Percentiles rank a stretch among this genome's conserved stretches.
These are phyloP conservation scores for Arabis hirsuta DNA, from an alignment of 345 rosid species.

Conservation along the genomic window DNA sequence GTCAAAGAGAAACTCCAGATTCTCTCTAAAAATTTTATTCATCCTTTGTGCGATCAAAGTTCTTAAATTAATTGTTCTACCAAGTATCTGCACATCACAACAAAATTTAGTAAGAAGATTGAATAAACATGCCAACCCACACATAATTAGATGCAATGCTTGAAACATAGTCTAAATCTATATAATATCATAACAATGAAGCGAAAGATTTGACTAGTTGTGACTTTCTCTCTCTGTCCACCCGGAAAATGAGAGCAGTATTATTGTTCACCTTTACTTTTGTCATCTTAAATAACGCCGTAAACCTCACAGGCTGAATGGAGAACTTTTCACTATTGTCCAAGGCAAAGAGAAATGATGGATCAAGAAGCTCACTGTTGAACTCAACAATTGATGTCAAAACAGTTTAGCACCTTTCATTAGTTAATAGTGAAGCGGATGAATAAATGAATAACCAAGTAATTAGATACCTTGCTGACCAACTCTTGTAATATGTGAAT, in stretches of 20 bases:
- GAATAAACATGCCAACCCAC: conserved; percentile 16
- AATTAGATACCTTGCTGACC: conserved; percentile 86
- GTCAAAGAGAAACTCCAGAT: conserved; percentile 92
- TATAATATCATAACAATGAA: conserved; percentile 20
- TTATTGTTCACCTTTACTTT: conserved; percentile 77
- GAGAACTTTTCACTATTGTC: conserved; percentile 90
- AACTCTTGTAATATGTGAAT: conserved; percentile 94
- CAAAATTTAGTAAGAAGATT: conserved; percentile 38
- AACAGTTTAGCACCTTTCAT: conserved; percentile 38
- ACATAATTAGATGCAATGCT: conserved; percentile 23
- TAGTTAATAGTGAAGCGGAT: conserved; percentile 3
- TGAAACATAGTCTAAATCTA: conserved; percentile 18
- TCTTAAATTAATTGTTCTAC: conserved; percentile 91
- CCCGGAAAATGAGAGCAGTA: conserved; percentile 2
- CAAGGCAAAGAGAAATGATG: conserved; percentile 93
- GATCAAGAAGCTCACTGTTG: conserved; percentile 89
- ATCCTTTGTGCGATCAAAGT: conserved; percentile 84
- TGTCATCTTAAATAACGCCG: conserved; percentile 85
- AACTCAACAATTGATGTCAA: conserved; percentile 35
- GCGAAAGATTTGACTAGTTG: conserved; percentile 8
- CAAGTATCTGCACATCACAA: conserved; percentile 68
- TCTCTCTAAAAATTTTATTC: conserved; percentile 95
- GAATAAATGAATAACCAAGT: conserved; percentile 15
- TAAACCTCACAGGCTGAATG: conserved; percentile 89
- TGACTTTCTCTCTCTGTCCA: not conserved